phyloP scores from a whole-genome alignment of 2,329 filamentous ascomycete species.

The Aspergillus brasiliensis region DNA sequence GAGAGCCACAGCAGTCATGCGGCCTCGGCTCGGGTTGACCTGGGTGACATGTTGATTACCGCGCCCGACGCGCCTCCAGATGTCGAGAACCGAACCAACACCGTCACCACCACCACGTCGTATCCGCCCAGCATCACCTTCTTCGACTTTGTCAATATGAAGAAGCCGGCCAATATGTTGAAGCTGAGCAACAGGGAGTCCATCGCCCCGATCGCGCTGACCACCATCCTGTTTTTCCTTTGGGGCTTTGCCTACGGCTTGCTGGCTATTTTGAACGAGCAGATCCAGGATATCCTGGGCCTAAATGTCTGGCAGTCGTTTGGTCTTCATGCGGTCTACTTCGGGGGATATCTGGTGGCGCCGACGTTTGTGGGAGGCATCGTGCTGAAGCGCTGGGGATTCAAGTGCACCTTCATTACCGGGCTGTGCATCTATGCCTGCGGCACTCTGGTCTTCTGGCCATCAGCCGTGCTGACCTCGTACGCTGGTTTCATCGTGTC shows the following conservation, averaged over 20 bases:
- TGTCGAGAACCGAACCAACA: conserved; percentile 42
- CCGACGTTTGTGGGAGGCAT: conserved; percentile 58
- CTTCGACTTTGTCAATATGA: conserved; percentile 65
- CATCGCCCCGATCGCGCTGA: conserved; percentile 60
- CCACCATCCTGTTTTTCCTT: conserved; percentile 80
- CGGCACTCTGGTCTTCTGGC: conserved; percentile 65
- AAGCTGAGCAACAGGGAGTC: conserved; percentile 60
- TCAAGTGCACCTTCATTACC: conserved; percentile 63
- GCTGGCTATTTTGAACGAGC: conserved; percentile 74
- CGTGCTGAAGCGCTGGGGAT: conserved; percentile 61
- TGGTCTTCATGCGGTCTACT: conserved; percentile 63
- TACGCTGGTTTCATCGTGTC: conserved; percentile 63
- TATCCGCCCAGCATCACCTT: conserved; percentile 49
- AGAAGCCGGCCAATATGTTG: conserved; percentile 59
- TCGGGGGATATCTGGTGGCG: conserved; percentile 59
- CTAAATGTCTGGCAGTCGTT: conserved; percentile 37
- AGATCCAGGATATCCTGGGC: conserved; percentile 57
- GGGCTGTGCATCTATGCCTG: conserved; percentile 65
- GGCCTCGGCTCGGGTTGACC: conserved; percentile 22
- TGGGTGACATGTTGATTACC: conserved; percentile 58
- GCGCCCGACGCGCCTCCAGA: conserved; percentile 44
- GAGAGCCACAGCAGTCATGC: conserved; percentile 17
- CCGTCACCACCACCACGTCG: conserved; percentile 37
- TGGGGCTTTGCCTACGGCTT: conserved; percentile 92
- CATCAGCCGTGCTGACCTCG: conserved; percentile 63